Evolutionary conservation across 164 flowering plant species (phyloP).

Genomic region (grape (Vitis vinifera)): DNA sequence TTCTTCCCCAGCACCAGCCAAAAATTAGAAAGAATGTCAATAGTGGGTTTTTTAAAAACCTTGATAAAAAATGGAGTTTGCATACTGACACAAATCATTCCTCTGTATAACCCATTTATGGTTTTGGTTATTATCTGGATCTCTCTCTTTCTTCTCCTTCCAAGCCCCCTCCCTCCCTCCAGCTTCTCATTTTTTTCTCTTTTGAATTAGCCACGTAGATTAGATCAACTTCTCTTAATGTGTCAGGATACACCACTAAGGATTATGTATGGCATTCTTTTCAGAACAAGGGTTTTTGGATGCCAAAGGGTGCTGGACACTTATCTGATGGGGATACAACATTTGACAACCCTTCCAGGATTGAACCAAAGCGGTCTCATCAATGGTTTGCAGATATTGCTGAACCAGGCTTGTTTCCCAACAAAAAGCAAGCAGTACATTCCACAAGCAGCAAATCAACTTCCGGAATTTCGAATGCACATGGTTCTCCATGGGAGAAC

Average conservation of each 20-base stretch:
- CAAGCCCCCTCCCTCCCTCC: neutral
- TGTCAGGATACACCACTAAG: slow-evolving; percentile 2
- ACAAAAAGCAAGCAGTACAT: slow-evolving; percentile 41
- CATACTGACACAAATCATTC: too few relatives aligned
- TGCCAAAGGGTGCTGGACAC: slow-evolving; percentile 22
- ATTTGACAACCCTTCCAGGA: slow-evolving; percentile 26
- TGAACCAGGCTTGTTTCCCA: slow-evolving; percentile 33
- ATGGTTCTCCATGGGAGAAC: slow-evolving; percentile 46
- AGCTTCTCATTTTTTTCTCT: too few relatives aligned
- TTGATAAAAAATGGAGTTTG: too few relatives aligned
- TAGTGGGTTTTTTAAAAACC: too few relatives aligned
- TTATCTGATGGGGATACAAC: slow-evolving; percentile 25
- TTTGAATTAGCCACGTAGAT: neutral
- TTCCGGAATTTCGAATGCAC: slow-evolving; percentile 28
- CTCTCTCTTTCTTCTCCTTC: neutral
- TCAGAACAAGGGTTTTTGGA: slow-evolving; percentile 24
- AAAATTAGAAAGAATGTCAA: too few relatives aligned
- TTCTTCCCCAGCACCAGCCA: too few relatives aligned
- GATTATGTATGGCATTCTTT: slow-evolving; percentile 9
- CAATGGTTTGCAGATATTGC: slow-evolving; percentile 49
- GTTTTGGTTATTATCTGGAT: neutral
- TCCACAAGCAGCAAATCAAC: slow-evolving; percentile 22
- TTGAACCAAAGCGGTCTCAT: slow-evolving; percentile 40
- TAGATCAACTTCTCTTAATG: neutral
- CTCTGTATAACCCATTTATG: too few relatives aligned